Evolutionary conservation across 1,139 yeast genomes (phyloP), one percentile per base, ranked within the genome.

Genomic region (Lodderomyces parapsilosis): DNA sequence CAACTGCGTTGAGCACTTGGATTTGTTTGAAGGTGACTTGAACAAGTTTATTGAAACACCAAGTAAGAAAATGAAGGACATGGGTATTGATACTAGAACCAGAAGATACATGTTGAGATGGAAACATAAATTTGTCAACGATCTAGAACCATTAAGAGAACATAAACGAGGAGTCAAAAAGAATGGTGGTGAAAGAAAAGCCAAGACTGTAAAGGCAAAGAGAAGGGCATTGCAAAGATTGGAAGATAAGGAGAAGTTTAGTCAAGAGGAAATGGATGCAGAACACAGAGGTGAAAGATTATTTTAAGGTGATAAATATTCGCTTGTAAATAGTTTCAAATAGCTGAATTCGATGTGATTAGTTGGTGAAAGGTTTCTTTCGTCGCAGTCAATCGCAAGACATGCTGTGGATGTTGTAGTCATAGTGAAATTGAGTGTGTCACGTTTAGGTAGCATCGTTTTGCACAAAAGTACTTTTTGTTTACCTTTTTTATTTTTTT

Each of bases 131-230:
- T 74, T 71, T 47, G 63, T 66, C 24, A 78, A 81, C 59, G 74
- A 80, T 53, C 83, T 85, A 46, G 78, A 76, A 48, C 76, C 78
- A 15, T 69, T 86, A 46, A 58, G 69, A 50, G 88, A 81, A 57
- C 76, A 80, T 53, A 78, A 77, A 55, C 64, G 73, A 52, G 90
- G 94, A 13, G 78, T 71, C 66, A 91, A 90, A 77, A 83, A 83
- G 78, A 73, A 81, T 55, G 97, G 97, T 32, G 96, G 97, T 59
- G 96, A 90, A 65, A 79, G 96, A 62, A 86, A 83, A 55, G 76
- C 86, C 48, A 80, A 76, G 58, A 83, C 85, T 36, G 81, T 78
- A 42, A 65, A 76, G 46, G 96, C 96, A 15, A 83, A 81, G 62
- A 75, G 80, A 69, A 69, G 72, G 43, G 86, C 88, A n/a, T 75